phyloP scores from a whole-genome alignment of 345 rosid genomes.

The Excoecaria agallocha region DNA sequence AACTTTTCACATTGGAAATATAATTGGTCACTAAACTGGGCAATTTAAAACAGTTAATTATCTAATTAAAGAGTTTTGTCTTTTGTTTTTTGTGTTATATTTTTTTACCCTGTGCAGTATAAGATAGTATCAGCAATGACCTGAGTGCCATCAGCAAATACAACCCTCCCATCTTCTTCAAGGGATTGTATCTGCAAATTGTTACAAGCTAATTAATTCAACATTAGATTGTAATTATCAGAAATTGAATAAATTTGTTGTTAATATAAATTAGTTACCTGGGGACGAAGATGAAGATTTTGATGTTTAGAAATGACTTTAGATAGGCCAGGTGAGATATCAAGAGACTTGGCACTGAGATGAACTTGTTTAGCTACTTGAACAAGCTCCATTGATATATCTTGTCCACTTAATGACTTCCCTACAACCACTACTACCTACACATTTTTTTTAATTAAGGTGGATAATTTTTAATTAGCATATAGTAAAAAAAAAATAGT shows the following conservation, averaged over 20 bases:
- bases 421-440: slow-evolving; percentile 87
- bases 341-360: slow-evolving; percentile 61
- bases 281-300: slow-evolving; percentile 59
- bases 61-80: too few species aligned
- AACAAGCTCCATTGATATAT: slow-evolving; percentile 84
- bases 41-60: too few species aligned
- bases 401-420: slow-evolving; percentile 80
- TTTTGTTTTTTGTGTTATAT: too few species aligned
- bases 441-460: too few species aligned
- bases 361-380: slow-evolving; percentile 75
- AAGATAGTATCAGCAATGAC: slow-evolving; percentile 66
- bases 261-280: slow-evolving; percentile 30
- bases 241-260: not conserved
- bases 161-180: slow-evolving; percentile 61
- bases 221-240: not conserved
- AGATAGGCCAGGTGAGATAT: slow-evolving; percentile 58
- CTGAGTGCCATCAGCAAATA: slow-evolving; percentile 60
- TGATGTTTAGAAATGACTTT: slow-evolving; percentile 64
- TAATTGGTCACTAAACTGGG: too few species aligned
- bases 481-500: too few species aligned
- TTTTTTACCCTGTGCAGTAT: slow-evolving; percentile 90
- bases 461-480: too few species aligned
- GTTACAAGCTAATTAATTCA: not conserved
- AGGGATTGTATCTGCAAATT: slow-evolving; percentile 56
- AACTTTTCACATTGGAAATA: slow-evolving; percentile 4